Percentiles rank a stretch among this genome's conserved stretches.
Evolutionary conservation across 352 stramenopile genomes (phyloP).

Genomic region (Pseudoperonospora humuli): DNA sequence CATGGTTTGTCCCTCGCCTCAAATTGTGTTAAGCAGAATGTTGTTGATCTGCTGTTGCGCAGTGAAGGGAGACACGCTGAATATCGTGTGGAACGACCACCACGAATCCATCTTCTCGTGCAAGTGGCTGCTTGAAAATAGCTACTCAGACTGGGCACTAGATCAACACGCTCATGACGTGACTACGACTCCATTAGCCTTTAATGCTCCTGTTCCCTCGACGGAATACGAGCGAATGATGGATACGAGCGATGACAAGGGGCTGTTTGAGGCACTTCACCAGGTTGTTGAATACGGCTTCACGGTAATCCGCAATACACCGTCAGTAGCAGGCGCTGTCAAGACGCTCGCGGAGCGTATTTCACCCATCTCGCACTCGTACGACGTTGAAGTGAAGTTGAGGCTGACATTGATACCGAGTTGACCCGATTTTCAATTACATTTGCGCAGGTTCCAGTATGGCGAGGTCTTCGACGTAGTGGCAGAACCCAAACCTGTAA

Average conservation of each 20-base stretch:
- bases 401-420: neutral
- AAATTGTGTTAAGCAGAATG: neutral
- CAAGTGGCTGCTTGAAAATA: conserved; percentile 72
- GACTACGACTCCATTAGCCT: conserved; percentile 32
- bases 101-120: conserved; percentile 65
- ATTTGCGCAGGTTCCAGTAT: conserved; percentile 58
- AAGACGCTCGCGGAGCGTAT: conserved; percentile 75
- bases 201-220: conserved; percentile 42
- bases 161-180: conserved; percentile 43
- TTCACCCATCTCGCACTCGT: conserved; percentile 74
- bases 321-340: conserved; percentile 41
- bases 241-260: conserved; percentile 46
- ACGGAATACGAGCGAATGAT: conserved; percentile 66
- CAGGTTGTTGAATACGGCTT: conserved; percentile 65
- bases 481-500: conserved; percentile 68
- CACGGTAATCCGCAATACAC: conserved; percentile 68
- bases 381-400: conserved; percentile 10
- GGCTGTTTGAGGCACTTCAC: conserved; percentile 57
- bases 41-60: neutral
- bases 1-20: neutral
- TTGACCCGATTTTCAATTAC: neutral
- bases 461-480: conserved; percentile 83
- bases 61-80: conserved; percentile 67
- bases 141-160: conserved; percentile 52
- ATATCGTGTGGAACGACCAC: conserved; percentile 60